phyloP scores from a whole-genome alignment of 805 yeast genomes.

The Cyberlindnera euphorbiae region DNA sequence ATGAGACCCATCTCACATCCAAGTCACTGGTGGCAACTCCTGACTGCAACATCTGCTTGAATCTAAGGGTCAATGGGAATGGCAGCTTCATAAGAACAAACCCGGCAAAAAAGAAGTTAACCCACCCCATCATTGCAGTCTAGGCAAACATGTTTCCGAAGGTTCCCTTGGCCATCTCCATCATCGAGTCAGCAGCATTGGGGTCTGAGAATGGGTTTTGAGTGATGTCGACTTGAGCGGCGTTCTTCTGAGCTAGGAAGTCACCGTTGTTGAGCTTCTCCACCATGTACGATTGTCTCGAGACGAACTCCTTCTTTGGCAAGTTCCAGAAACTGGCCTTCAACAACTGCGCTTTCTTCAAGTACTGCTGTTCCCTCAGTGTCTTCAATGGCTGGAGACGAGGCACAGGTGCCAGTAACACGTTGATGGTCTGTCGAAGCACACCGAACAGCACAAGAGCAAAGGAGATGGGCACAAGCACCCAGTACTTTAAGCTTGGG shows the following conservation, averaged over 20 bases:
- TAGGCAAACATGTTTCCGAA: conserved; percentile 85
- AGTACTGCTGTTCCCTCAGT: conserved; percentile 58
- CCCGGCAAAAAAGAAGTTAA: conserved; percentile 88
- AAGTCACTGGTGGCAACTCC: conserved; percentile 82
- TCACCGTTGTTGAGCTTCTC: conserved; percentile 44
- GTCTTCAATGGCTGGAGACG: conserved; percentile 48
- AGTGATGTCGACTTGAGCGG: conserved; percentile 31
- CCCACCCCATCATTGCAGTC: conserved; percentile 94
- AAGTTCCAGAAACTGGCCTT: conserved; percentile 50
- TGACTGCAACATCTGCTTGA: conserved; percentile 87
- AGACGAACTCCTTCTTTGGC: conserved; percentile 45
- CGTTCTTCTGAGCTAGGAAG: conserved; percentile 40
- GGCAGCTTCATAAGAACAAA: conserved; percentile 85
- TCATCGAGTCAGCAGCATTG: conserved; percentile 62
- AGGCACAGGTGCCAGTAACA: conserved; percentile 51
- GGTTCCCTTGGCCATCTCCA: conserved; percentile 75
- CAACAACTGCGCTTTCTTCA: conserved; percentile 56
- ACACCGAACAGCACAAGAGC: conserved; percentile 89
- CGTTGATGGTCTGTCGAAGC: conserved; percentile 62
- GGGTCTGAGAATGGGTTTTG: conserved; percentile 70
- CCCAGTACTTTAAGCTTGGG: conserved; percentile 85
- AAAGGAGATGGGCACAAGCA: conserved; percentile 77
- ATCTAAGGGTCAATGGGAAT: conserved; percentile 83
- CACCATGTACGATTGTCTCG: conserved; percentile 45
- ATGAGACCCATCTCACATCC: conserved; percentile 87